A percentile compares a stretch with the other conserved stretches of the same genome.
Evolutionary conservation across 345 rosid species (phyloP).

Genomic region (Populus alba): DNA sequence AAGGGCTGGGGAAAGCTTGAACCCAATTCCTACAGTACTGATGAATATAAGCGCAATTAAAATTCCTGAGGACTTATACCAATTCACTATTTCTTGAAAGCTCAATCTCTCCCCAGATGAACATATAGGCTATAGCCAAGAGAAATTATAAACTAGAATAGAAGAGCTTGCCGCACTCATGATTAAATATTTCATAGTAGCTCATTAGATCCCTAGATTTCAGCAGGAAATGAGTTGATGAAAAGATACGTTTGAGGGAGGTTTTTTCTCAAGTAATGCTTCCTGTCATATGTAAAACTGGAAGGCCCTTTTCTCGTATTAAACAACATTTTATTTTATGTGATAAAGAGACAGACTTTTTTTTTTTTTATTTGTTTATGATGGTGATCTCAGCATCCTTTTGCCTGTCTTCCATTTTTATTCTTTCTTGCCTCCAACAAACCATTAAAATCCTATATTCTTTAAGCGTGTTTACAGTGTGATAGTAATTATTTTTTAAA

Average conservation of each 20-base stretch:
- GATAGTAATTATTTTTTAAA: no score
- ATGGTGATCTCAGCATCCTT: constrained; percentile 15
- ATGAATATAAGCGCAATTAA: neutral
- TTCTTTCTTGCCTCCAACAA: constrained; percentile 8
- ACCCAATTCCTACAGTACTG: neutral
- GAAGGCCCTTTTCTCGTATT: neutral
- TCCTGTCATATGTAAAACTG: neutral
- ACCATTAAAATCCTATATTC: constrained; percentile 17
- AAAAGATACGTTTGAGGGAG: neutral
- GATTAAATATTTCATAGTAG: no score
- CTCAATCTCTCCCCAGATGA: no score
- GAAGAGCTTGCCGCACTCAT: no score
- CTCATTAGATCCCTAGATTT: neutral
- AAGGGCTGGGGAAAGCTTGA: neutral
- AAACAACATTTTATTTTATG: neutral
- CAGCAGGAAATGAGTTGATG: neutral
- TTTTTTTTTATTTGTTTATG: neutral
- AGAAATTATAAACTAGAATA: no score
- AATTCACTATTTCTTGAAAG: no score
- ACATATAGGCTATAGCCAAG: no score
- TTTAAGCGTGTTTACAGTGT: no score
- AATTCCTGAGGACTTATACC: no score
- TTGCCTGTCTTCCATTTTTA: constrained; percentile 23
- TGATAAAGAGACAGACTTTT: neutral
- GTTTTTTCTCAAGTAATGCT: neutral